Evolutionary conservation across 164 flowering plant genomes (phyloP).

Genomic region (Aristolochia contorta): DNA sequence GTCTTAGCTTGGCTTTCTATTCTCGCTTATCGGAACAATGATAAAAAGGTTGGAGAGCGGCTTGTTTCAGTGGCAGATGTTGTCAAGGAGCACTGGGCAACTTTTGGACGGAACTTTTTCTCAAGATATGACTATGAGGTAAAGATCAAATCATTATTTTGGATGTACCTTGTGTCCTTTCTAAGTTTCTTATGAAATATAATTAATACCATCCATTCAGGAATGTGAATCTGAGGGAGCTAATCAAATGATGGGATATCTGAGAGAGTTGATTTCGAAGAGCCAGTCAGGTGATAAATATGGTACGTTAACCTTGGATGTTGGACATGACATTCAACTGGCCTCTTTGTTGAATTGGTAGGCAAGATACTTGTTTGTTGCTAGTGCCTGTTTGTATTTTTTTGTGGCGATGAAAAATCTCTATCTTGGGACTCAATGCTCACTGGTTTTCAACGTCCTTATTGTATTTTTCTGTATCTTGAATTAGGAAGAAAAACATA

Average conservation of each 20-base stretch:
- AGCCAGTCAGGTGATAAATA: constrained; percentile 71
- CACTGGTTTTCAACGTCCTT: not conserved
- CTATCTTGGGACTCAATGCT: too few species aligned
- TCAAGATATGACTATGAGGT: constrained; percentile 99
- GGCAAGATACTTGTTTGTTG: too few species aligned
- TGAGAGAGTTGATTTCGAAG: constrained; percentile 64
- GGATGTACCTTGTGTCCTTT: not conserved
- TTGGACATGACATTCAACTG: too few species aligned
- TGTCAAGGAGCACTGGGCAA: constrained; percentile 88
- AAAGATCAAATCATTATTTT: constrained; percentile 8
- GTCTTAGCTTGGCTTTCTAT: constrained; percentile 98
- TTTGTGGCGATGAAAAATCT: too few species aligned
- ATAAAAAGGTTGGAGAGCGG: constrained; percentile 70
- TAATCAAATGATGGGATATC: constrained; percentile 77
- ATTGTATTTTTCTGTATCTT: not conserved
- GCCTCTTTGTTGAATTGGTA: too few species aligned
- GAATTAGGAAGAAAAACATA: too few species aligned
- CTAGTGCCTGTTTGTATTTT: too few species aligned
- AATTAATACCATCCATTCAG: constrained; percentile 20
- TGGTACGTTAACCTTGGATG: constrained; percentile 36
- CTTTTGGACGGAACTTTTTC: constrained; percentile 93
- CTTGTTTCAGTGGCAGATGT: constrained; percentile 85
- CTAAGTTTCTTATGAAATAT: not conserved
- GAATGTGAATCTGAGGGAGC: constrained; percentile 99
- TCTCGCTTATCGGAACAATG: constrained; percentile 74